phyloP scores from a whole-genome alignment of 2,329 filamentous ascomycete genomes.

The Fusarium phyllophilum region DNA sequence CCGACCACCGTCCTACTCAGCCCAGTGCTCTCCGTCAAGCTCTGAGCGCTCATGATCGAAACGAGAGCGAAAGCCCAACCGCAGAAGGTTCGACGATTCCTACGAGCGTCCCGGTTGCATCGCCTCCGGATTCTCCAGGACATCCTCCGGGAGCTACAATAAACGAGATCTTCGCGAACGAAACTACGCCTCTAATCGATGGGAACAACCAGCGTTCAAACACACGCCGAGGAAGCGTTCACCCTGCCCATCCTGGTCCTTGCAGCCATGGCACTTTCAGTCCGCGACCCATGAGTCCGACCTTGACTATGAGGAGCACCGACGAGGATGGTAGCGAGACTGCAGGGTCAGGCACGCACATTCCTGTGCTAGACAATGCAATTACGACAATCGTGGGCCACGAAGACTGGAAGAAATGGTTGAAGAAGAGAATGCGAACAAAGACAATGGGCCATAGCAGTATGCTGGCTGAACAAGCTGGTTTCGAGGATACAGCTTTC shows the following conservation, averaged over 20 bases:
- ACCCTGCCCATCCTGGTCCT: slow-evolving; percentile 55
- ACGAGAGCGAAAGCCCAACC: slow-evolving; percentile 11
- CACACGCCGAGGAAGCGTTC: slow-evolving; percentile 36
- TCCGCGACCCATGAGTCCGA: slow-evolving; percentile 67
- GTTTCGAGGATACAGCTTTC: slow-evolving; percentile 75
- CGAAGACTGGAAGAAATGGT: slow-evolving; percentile 60
- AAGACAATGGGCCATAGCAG: slow-evolving; percentile 79
- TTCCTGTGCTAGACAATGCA: slow-evolving; percentile 53
- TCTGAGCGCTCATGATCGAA: slow-evolving; percentile 49
- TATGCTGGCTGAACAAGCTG: slow-evolving; percentile 76
- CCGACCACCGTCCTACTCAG: slow-evolving; percentile 54
- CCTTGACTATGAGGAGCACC: slow-evolving; percentile 47
- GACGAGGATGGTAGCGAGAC: slow-evolving; percentile 48
- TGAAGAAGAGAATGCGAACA: slow-evolving; percentile 63
- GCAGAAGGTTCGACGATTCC: slow-evolving; percentile 3
- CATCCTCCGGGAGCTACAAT: slow-evolving; percentile 36
- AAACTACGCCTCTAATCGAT: slow-evolving; percentile 63
- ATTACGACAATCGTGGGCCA: slow-evolving; percentile 52
- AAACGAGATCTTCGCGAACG: slow-evolving; percentile 47
- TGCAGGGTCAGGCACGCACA: slow-evolving; percentile 46
- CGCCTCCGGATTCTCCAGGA: slow-evolving; percentile 38
- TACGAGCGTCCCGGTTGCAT: slow-evolving; percentile 29
- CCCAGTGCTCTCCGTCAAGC: slow-evolving; percentile 60
- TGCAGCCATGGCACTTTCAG: slow-evolving; percentile 84
- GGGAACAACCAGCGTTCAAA: slow-evolving; percentile 36